A percentile compares a stretch with the other conserved stretches of the same genome.
These are phyloP conservation scores for Apiotrichum laibachii DNA, from an alignment of 1,284 basidiomycete genomes.

Conservation along the genomic window DNA sequence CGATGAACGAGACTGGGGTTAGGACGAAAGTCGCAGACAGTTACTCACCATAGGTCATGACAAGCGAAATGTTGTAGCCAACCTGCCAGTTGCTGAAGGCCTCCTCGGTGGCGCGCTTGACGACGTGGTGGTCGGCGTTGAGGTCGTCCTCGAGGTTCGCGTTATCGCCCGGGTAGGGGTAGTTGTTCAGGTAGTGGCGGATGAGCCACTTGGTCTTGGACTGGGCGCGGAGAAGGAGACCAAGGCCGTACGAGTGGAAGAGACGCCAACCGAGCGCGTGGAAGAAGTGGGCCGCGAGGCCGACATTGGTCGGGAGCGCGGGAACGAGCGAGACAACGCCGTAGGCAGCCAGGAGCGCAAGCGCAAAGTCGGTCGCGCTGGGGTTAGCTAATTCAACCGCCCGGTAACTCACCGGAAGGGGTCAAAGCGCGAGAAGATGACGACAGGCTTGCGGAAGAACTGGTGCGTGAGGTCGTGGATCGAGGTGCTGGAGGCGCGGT, in stretches of 20 bases:
- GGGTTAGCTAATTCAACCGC: constrained; percentile 2
- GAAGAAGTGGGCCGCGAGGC: constrained; percentile 66
- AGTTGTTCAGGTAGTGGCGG: constrained; percentile 88
- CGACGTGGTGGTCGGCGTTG: constrained; percentile 54
- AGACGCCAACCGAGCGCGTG: constrained; percentile 84
- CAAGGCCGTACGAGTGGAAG: constrained; percentile 87
- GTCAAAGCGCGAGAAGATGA: constrained; percentile 80
- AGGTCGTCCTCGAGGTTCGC: constrained; percentile 44
- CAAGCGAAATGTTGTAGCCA: constrained; percentile 85
- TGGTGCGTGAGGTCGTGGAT: constrained; percentile 86
- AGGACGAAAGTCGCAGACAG: constrained; percentile 10
- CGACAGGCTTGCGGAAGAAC: constrained; percentile 85
- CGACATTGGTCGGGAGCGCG: constrained; percentile 48
- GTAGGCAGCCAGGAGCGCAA: constrained; percentile 62
- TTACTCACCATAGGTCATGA: constrained; percentile 84
- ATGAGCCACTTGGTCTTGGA: constrained; percentile 85
- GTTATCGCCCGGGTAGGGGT: constrained; percentile 63
- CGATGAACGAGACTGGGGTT: constrained; percentile 67
- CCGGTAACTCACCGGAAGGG: constrained; percentile 65
- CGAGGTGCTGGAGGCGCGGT: constrained; percentile 53
- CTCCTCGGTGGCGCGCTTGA: constrained; percentile 75
- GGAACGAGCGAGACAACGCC: constrained; percentile 54
- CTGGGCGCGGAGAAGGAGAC: constrained; percentile 77
- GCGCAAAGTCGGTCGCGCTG: constrained; percentile 67
- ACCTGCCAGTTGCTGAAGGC: constrained; percentile 94